Conservation (phyloP, 371 early-diverging fungal species). For the Mucor sp. region DNA sequence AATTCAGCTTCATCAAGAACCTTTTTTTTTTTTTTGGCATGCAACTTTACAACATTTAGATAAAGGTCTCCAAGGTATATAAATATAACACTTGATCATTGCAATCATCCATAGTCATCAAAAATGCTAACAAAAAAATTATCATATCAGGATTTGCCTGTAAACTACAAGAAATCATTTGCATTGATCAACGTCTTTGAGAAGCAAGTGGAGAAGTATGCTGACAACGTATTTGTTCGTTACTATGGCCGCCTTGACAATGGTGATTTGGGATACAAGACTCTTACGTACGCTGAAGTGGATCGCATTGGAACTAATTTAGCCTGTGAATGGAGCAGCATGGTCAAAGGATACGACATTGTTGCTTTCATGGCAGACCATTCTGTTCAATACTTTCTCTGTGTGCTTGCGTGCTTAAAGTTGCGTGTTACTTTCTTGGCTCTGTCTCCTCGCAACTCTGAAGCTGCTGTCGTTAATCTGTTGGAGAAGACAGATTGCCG, state of each 20-base stretch:
- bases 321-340: conserved; percentile 25
- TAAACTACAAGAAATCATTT: neutral
- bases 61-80: no score
- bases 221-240: conserved; percentile 2
- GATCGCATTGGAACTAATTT: conserved; percentile 30
- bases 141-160: neutral
- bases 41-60: no score
- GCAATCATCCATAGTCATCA: no score
- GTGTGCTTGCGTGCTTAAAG: conserved; percentile 29
- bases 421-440: conserved; percentile 21
- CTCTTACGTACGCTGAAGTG: conserved; percentile 30
- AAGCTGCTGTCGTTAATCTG: conserved; percentile 27
- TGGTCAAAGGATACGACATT: neutral
- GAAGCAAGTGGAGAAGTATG: neutral
- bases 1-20: no score
- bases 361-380: conserved; percentile 32
- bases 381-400: conserved; percentile 17
- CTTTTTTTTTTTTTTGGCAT: no score
- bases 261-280: neutral
- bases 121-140: neutral
- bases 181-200: conserved; percentile 7
- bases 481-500: conserved; percentile 27
- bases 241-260: neutral
- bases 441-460: conserved; percentile 42
- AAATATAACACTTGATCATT: no score